Base-by-base conservation (phyloP, 176 grass and related monocot genomes). In the Oryza rufipogon region DNA sequence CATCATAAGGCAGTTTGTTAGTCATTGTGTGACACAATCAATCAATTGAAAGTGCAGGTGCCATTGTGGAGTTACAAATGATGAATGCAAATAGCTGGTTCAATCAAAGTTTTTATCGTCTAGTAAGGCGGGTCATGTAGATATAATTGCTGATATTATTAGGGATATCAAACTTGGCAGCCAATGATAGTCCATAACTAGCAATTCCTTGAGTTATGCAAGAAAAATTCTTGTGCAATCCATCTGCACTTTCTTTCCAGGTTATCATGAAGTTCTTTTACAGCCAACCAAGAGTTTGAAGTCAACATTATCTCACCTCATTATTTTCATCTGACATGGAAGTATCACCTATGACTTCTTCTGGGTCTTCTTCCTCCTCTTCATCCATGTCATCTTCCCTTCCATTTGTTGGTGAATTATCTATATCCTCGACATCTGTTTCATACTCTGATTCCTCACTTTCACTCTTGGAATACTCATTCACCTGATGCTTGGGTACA, bases 391-490 rank as follows among this genome's bases (percentile, higher is more conserved):
- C 89, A 41, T 87, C 81, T 80, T 89, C 81, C 69, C 86, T 81
- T 87, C 74, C 81, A 54, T 71, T 49, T 44, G 56, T 44, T n/a
- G 77, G 80, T 64, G 83, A 91, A 23, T 66, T 73, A 61, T 86
- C 86, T 66, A 89, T 66, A 69, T 89, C 84, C 46, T 91, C 60
- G 28, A 73, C 77, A 41, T 94, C 89, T 30, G 75, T 91, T 91
- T 87, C 89, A 84, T 91, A 91, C 32, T 91, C 89, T 49, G 89
- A 87, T 89, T 89, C 87, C 45, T 91, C 71, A 32, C 80, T 81
- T 61, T 90, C 74, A 64, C 84, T 75, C 36, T 75, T 75, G 38
- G 80, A 83, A 75, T 89, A 94, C 77, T 85, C 87, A 49, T 89
- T 80, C 60, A 81, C 75, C 80, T 73, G 52, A 41, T 73, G 86